A percentile compares a stretch with the other conserved stretches of the same genome.
phyloP scores from a whole-genome alignment of 108 stramenopile species.

The Skeletonema tropicum region DNA sequence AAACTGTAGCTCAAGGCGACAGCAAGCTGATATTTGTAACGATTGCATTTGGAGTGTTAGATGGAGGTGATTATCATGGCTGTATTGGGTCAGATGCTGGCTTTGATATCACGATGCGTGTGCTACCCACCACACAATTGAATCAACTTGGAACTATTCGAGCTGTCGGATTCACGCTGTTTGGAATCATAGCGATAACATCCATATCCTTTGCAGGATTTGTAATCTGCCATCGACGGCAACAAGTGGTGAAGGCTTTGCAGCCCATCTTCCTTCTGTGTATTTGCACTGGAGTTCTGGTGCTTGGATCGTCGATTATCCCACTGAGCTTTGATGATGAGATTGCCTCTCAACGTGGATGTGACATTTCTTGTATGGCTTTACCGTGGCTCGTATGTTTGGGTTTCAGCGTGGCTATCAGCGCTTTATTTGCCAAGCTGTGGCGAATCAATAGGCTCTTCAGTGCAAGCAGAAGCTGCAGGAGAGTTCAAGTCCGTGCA shows the following conservation, averaged over 20 bases:
- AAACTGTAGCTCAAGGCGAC: no score
- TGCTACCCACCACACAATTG: conserved; percentile 10
- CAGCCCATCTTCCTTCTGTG: conserved; percentile 36
- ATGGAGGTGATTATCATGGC: conserved; percentile 29
- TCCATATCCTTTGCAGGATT: conserved; percentile 24
- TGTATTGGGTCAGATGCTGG: conserved; percentile 26
- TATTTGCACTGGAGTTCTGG: conserved; percentile 25
- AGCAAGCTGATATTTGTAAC: conserved; percentile 14
- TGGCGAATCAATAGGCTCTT: conserved; percentile 41
- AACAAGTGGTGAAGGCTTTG: conserved; percentile 30
- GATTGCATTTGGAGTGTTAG: conserved; percentile 20
- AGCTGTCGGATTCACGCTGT: conserved; percentile 13
- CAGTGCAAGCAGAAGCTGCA: background rate
- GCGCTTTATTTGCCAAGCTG: conserved; percentile 35
- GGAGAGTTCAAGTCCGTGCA: conserved; percentile 19
- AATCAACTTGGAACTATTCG: conserved; percentile 22
- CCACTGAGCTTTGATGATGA: conserved; percentile 39
- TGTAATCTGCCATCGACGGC: conserved; percentile 6
- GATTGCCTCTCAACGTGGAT: conserved; percentile 13
- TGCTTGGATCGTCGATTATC: conserved; percentile 39
- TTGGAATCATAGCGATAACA: conserved; percentile 21
- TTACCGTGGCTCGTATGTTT: conserved; percentile 30
- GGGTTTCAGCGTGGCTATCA: conserved; percentile 32
- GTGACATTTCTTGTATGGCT: conserved; percentile 29
- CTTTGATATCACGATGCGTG: conserved; percentile 25